These are phyloP conservation scores for Aspergillus jensenii DNA, from an alignment of 2,329 filamentous ascomycete species.

Conservation along the genomic window DNA sequence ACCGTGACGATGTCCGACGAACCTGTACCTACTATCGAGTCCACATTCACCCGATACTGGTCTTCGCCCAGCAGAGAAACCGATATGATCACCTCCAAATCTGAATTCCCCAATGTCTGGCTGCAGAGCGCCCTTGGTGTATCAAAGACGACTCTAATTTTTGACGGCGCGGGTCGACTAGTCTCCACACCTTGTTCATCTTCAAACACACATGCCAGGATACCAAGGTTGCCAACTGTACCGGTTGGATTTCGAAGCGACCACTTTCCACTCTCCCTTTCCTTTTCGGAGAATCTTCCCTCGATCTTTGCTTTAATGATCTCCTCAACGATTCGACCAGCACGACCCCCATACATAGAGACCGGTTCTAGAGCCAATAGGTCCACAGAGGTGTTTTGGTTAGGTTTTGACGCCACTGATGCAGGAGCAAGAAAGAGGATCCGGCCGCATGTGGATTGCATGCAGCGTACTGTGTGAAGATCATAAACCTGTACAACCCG, in stretches of 20 bases:
- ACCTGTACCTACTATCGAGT: constrained; percentile 68
- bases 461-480: constrained; percentile 70
- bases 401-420: constrained; percentile 20
- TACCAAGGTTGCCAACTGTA: constrained; percentile 54
- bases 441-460: constrained; percentile 41
- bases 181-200: constrained; percentile 39
- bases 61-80: constrained; percentile 67
- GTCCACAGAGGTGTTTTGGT: constrained; percentile 33
- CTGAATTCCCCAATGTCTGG: constrained; percentile 32
- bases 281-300: constrained; percentile 76
- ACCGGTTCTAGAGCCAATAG: constrained; percentile 70
- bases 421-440: constrained; percentile 38
- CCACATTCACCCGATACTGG: constrained; percentile 57
- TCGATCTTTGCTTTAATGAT: constrained; percentile 83
- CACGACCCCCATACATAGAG: constrained; percentile 75
- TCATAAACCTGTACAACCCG: constrained; percentile 72
- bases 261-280: constrained; percentile 80
- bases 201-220: constrained; percentile 50
- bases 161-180: constrained; percentile 51
- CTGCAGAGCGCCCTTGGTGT: constrained; percentile 29
- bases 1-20: constrained; percentile 71
- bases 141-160: constrained; percentile 39
- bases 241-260: constrained; percentile 70
- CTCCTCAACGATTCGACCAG: constrained; percentile 76
- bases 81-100: constrained; percentile 57